Base-by-base conservation (phyloP, 148 eudicot species). In the Spergularia marina region DNA sequence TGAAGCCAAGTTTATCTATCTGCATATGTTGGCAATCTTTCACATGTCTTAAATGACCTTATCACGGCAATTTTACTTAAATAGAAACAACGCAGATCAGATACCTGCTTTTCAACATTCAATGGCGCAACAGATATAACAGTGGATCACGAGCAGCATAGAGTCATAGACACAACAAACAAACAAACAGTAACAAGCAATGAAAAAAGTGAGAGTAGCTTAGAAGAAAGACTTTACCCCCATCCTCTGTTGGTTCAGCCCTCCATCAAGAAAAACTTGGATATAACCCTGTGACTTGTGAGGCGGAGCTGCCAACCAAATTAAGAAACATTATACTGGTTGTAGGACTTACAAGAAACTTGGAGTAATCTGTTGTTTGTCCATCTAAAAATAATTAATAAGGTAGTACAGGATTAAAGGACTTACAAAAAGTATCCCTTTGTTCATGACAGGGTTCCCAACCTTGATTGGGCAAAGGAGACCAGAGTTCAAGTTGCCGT, bases 381-480 rank as follows among this genome's bases (percentile, higher is more conserved):
- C 23, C 20, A 18, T 23, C 49, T 6, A 44, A 44, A 0, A 44
- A 44, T 44, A 44, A 44, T 1, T 23, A 53, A 73, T 13, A 56
- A 73, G 18, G 14, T 55, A 17, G 58, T 30, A 78, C 61, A 14
- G 57, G 57, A 25, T 67, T 41, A 2, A 6, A 47, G 55, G 58
- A 84, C 89, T 87, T 82, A 89, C 97, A 60, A 63, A 83, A 78
- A 60, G 76, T 25, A 34, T 18, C 74, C 40, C 60, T 68, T 12
- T 84, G 60, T 68, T 80, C 76, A 16, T 68, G 67, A 77, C 96
- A 90, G 5, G 88, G 85, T 83, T 84, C 86, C 91, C 91, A 90
- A 74, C 89, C 90, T 89, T 94, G 98, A 74, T 82, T 58, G 15
- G 88, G 83, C 90, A 94, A 82, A 56, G 97, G 93, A 70, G 91